phyloP scores from a whole-genome alignment of 805 yeast species.

The Hemisphaericaspora nanyangensis region DNA sequence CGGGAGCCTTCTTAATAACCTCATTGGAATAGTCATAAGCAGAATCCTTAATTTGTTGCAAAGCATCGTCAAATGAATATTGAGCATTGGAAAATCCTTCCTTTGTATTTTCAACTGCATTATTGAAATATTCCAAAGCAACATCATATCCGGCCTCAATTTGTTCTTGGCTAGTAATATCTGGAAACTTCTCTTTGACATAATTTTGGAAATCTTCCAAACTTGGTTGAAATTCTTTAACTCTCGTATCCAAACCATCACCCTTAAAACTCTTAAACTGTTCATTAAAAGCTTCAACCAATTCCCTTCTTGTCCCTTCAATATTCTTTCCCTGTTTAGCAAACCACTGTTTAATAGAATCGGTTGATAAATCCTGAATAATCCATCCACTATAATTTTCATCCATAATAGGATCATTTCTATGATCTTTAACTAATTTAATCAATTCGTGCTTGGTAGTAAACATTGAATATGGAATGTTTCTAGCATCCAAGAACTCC shows the following conservation, averaged over 20 bases:
- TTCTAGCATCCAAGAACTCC: slow-evolving; percentile 39
- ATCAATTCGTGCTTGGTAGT: slow-evolving; percentile 38
- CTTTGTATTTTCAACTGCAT: slow-evolving; percentile 13
- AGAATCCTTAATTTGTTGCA: slow-evolving; percentile 15
- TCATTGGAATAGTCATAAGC: slow-evolving; percentile 15
- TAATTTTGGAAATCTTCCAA: slow-evolving; percentile 14
- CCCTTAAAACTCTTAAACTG: slow-evolving; percentile 5
- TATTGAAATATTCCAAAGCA: slow-evolving; percentile 17
- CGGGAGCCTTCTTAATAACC: slow-evolving; percentile 5
- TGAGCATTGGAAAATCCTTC: slow-evolving; percentile 9
- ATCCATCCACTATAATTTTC: slow-evolving; percentile 19
- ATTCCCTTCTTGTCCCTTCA: slow-evolving; percentile 23
- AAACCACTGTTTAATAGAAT: slow-evolving; percentile 39
- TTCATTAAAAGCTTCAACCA: slow-evolving; percentile 11
- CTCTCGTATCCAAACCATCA: slow-evolving; percentile 13
- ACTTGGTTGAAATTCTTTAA: slow-evolving; percentile 16
- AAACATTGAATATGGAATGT: slow-evolving; percentile 33
- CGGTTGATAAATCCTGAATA: slow-evolving; percentile 31
- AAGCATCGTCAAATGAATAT: slow-evolving; percentile 13
- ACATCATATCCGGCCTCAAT: slow-evolving; percentile 13
- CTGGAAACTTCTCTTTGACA: slow-evolving; percentile 12
- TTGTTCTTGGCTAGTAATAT: slow-evolving; percentile 12
- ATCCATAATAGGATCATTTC: slow-evolving; percentile 30
- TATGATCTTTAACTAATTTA: slow-evolving; percentile 34
- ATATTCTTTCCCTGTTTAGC: slow-evolving; percentile 22